Conservation (phyloP, 2,329 filamentous ascomycete genomes). For the Fusarium bulbicola region DNA sequence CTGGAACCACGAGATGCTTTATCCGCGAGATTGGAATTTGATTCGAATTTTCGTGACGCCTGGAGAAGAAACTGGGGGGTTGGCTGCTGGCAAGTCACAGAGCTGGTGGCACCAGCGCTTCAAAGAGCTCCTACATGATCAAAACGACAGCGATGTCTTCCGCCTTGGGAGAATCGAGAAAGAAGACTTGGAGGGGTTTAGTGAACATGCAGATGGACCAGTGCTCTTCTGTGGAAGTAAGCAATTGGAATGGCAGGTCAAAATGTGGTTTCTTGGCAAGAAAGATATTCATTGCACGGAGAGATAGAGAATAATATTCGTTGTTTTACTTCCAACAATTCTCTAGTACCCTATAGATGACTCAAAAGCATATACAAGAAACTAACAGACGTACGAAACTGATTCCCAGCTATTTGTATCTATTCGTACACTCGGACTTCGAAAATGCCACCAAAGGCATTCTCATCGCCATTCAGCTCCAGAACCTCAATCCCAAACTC, state of each 20-base stretch:
- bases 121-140: not conserved
- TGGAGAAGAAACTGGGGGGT: not conserved
- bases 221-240: slow-evolving; percentile 10
- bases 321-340: not conserved
- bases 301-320: not conserved
- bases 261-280: slow-evolving; percentile 3
- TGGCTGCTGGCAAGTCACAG: not conserved
- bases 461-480: not conserved
- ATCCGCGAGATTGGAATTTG: not conserved
- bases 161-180: not conserved
- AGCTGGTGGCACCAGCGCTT: slow-evolving; percentile 6
- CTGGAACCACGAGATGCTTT: not conserved
- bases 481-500: slow-evolving; percentile 2
- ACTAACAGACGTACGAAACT: no score
- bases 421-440: slow-evolving; percentile 5
- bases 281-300: not conserved
- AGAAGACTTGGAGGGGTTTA: not conserved
- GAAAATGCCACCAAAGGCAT: not conserved
- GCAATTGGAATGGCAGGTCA: slow-evolving; percentile 13
- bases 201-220: rapidly evolving
- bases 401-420: rapidly evolving
- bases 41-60: not conserved
- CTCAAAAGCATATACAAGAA: no score
- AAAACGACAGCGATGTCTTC: not conserved
- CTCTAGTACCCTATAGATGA: not conserved